Evolutionary conservation across 306 rosid species (phyloP), one percentile per base, ranked within the genome.

Genomic region (Cotoneaster glaucophyllus): DNA sequence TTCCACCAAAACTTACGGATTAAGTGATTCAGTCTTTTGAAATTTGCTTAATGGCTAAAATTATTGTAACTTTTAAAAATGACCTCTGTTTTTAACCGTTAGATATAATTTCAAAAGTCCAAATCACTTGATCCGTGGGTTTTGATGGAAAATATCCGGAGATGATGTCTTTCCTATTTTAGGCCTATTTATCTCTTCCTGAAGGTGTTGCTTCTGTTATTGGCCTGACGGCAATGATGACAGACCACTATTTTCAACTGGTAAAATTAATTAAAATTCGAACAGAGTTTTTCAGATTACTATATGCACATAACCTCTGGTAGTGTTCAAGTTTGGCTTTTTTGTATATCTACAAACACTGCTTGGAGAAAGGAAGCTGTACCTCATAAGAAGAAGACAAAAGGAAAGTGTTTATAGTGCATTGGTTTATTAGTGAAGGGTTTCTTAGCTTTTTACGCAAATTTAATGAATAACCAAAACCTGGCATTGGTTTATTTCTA

Each of bases 151-250:
- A n/a, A n/a, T n/a, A n/a, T n/a, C n/a, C n/a, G n/a, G n/a, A n/a
- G n/a, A 28, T 3, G 29, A 28, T 28, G 29, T 28, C 29, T 28
- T 28, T 28, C 29, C 29, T 83, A 41, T 80, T 83, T 87, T 63
- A 95, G 99, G 97, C 96, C 69, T 95, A 95, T 82, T 87, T 95
- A 78, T 95, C 99, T 79, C 97, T 95, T 85, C 97, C 99, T 29
- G 99, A 95, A 83, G 99, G 99, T 70, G 88, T 95, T 80, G 97
- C 99, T 73, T 95, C 99, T 70, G 97, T 92, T 64, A 88, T 87
- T 86, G 99, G 99, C 74, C 86, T 95, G 54, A 87, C 82, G 81
- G 99, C 97, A 44, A 92, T 95, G 99, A 92, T 95, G 97, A 87
- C 89, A 37, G 97, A 95, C 79, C 96, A 95, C 80, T 95, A 95